Evolutionary conservation across 2,329 filamentous ascomycete species (phyloP), one percentile per base, ranked within the genome.

Genomic region (Exserohilum turcica): DNA sequence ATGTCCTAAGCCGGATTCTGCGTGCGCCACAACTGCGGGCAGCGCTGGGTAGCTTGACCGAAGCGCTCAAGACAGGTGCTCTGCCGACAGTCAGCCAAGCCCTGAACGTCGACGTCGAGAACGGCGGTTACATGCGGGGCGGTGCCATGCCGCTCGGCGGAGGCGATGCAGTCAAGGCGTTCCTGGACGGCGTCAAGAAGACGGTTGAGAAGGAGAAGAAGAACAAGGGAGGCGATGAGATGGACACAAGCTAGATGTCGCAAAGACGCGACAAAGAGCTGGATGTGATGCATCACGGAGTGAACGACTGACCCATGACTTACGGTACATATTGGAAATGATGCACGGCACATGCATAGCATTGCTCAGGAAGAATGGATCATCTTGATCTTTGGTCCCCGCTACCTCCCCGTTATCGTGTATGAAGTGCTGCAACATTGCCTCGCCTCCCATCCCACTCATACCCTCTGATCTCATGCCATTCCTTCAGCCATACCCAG

Each of bases 21-120:
- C 85, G 90, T 59, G 95, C 90, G 61, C 93, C 94, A 15, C 94
- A 99, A 70, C 92, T 99, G 68, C 85, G 86, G 56, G 94, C 97
- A 74, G 93, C 91, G 62, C 77, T 97, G 33, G 85, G 86, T 0
- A 94, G 89, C 70, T 78, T 99, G 64, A 96, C 92, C 0, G 86
- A 92, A 75, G 94, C 94, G 10, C 79, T 99, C 49, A 83, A 92
- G 52, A 93, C 97, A 65, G 94, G 94, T 10, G 94, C 93, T 0
- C 77, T 99, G 52, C 92, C 93, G 4, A 95, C 87, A 64, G 89
- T 99, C 59, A 89, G 91, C 6, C 92, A 96, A 66, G 93, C 92
- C 3, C 79, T 99, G 33, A 84, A 86, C 6, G 84, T 97, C 53
- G 85, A 86, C 63, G 85, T 99, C 16, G 84, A 88, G 68, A 91